phyloP scores from a whole-genome alignment of 2,329 filamentous ascomycete species.

The Hymenotorrendiella dingleyae region DNA sequence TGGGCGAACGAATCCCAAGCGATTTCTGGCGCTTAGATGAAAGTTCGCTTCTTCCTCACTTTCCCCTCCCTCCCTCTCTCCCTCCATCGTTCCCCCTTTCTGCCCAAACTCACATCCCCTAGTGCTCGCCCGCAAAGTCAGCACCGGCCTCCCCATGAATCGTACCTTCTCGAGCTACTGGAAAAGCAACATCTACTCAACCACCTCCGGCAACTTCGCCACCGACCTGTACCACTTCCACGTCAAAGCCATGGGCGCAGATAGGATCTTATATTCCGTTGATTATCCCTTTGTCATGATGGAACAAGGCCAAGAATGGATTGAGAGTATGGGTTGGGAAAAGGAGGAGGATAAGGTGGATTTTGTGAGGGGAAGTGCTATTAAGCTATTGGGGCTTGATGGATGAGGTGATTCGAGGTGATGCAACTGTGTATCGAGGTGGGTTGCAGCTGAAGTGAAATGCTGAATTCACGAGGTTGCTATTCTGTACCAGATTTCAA shows the following conservation, averaged over 20 bases:
- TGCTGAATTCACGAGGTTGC: too few relatives aligned
- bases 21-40: constrained; percentile 37
- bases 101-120: too few relatives aligned
- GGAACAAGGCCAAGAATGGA: constrained; percentile 27
- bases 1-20: constrained; percentile 45
- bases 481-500: too few relatives aligned
- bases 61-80: too few relatives aligned
- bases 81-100: too few relatives aligned
- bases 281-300: constrained; percentile 46
- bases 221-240: constrained; percentile 46
- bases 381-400: too few relatives aligned
- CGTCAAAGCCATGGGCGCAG: constrained; percentile 42
- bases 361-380: too few relatives aligned
- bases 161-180: constrained; percentile 48
- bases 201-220: constrained; percentile 51
- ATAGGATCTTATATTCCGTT: constrained; percentile 46
- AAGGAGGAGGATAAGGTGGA: too few relatives aligned
- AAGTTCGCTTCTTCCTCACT: constrained; percentile 32
- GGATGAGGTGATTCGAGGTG: too few relatives aligned
- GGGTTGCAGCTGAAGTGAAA: too few relatives aligned
- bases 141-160: constrained; percentile 33
- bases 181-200: constrained; percentile 49
- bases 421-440: too few relatives aligned
- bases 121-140: constrained; percentile 45
- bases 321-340: too few relatives aligned